Conservation (phyloP, 2,329 filamentous ascomycete species). For the Metarhizium anisopliae region DNA sequence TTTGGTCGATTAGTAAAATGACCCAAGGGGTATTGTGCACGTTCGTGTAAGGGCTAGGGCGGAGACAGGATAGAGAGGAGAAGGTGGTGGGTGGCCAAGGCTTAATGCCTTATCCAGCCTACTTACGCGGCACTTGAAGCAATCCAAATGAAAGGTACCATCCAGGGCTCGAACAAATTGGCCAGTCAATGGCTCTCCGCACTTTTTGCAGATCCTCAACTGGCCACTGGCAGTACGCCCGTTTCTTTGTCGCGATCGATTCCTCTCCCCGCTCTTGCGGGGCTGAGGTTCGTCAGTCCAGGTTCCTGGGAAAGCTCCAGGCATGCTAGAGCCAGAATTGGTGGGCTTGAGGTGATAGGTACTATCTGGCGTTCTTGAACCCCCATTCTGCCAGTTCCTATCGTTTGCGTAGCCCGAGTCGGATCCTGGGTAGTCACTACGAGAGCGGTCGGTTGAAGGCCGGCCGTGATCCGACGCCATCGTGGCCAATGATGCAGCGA, state of each 20-base stretch:
- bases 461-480: constrained; percentile 41
- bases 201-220: constrained; percentile 72
- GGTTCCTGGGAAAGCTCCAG: constrained; percentile 19
- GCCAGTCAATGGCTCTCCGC: constrained; percentile 75
- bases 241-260: constrained; percentile 44
- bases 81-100: constrained; percentile 1
- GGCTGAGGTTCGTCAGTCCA: constrained; percentile 31
- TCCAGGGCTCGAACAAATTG: constrained; percentile 93
- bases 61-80: background rate
- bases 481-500: constrained; percentile 9
- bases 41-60: background rate
- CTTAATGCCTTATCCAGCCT: constrained; percentile 1
- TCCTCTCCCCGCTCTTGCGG: constrained; percentile 48
- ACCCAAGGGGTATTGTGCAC: too few relatives aligned
- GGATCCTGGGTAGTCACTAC: constrained; percentile 18
- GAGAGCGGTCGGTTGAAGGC: constrained; percentile 28
- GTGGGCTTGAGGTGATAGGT: constrained; percentile 24
- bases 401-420: constrained; percentile 24
- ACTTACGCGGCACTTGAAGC: constrained; percentile 90
- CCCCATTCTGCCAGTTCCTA: constrained; percentile 27
- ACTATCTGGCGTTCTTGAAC: constrained; percentile 24
- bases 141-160: constrained; percentile 93
- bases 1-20: constrained; percentile 7
- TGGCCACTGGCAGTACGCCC: constrained; percentile 50
- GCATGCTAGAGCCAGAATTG: constrained; percentile 23